Percentiles rank a stretch among this genome's conserved stretches.
phyloP scores from a whole-genome alignment of 768 basidiomycete species.

The Rhodocollybia butyracea region DNA sequence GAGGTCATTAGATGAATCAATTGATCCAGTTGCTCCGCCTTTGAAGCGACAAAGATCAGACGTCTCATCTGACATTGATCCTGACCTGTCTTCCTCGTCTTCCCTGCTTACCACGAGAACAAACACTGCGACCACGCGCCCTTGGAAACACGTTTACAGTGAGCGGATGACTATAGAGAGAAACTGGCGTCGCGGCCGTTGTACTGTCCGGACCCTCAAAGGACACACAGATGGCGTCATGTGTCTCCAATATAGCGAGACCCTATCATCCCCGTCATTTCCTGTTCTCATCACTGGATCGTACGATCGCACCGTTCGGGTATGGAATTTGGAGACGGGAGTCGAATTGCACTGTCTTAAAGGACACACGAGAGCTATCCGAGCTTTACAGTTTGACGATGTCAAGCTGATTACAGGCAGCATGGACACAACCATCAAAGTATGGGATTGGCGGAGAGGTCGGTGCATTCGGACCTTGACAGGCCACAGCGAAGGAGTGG shows the following conservation, averaged over 20 bases:
- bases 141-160: constrained; percentile 98
- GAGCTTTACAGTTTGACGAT: constrained; percentile 93
- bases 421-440: constrained; percentile 93
- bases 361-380: constrained; percentile 90
- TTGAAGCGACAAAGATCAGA: constrained; percentile 51
- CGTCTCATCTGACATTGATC: constrained; percentile 20
- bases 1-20: constrained; percentile 33
- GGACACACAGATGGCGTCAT: constrained; percentile 97
- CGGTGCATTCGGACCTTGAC: constrained; percentile 83
- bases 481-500: constrained; percentile 89
- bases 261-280: constrained; percentile 76
- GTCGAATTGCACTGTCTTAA: constrained; percentile 75
- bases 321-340: constrained; percentile 97
- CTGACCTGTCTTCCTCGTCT: constrained; percentile 23
- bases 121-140: constrained; percentile 58
- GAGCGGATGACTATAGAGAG: constrained; percentile 95
- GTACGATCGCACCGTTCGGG: constrained; percentile 89
- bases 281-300: constrained; percentile 97
- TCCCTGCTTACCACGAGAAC: constrained; percentile 28
- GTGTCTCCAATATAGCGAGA: constrained; percentile 94
- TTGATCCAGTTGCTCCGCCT: constrained; percentile 29
- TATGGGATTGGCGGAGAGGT: constrained; percentile 95
- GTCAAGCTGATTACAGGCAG: constrained; percentile 92
- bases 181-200: constrained; percentile 95
- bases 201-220: constrained; percentile 76